Evolutionary conservation across 306 rosid genomes (phyloP).

Genomic region (Prosopis cineraria): DNA sequence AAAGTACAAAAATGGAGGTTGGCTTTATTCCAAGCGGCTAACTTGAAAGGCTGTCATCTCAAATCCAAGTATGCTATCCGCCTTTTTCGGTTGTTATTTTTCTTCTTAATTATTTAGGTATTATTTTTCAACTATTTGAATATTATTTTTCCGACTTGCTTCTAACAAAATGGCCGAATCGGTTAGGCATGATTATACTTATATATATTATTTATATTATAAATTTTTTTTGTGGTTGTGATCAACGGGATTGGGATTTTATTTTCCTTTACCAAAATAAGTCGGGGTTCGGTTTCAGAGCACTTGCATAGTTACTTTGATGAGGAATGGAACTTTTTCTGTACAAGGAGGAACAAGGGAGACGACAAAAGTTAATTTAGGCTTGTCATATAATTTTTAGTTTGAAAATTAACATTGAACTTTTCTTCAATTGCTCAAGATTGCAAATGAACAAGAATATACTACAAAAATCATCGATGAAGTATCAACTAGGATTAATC

Average conservation of each 20-base stretch:
- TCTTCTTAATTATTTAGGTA: background rate
- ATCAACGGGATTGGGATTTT: no score
- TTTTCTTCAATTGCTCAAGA: background rate
- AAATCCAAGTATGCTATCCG: background rate
- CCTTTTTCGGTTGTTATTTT: background rate
- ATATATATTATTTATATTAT: no score
- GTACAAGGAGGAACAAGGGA: background rate
- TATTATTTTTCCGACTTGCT: no score
- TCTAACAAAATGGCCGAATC: background rate
- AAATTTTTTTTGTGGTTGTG: no score
- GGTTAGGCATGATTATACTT: no score
- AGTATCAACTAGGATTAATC: background rate
- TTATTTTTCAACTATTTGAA: background rate
- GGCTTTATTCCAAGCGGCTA: background rate
- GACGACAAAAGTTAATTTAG: background rate
- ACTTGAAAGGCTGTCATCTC: background rate
- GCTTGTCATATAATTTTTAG: background rate
- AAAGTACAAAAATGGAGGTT: slow-evolving; percentile 6
- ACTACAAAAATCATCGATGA: background rate
- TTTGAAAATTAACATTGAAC: background rate
- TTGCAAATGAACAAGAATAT: background rate
- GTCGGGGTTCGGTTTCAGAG: no score
- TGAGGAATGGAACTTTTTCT: background rate
- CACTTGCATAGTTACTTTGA: no score
- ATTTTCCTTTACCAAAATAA: no score